Base-by-base conservation (phyloP, 2,329 filamentous ascomycete species). In the Aaosphaeria arxii region DNA sequence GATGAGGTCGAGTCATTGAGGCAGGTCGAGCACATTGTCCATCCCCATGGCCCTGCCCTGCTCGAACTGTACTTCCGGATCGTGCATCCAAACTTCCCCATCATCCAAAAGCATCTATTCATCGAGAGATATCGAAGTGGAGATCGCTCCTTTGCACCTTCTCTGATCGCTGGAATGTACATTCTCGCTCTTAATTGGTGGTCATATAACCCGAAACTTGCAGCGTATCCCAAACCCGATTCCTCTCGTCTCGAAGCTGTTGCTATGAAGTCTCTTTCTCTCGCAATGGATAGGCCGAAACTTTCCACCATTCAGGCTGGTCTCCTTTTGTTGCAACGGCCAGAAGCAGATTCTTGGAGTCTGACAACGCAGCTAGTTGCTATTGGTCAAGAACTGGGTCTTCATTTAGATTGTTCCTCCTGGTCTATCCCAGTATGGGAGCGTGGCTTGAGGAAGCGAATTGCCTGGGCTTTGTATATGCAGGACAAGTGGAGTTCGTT, bases 391-490 rank as follows among this genome's bases (percentile, higher is more conserved):
- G 90, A 96, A 68, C 79, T 96, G 3, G 91, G 91, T 42, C 75
- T 96, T 36, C 91, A 96, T 67, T 83, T 95, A 38, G 90, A 96
- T 70, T 95, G 90, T 72, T 83, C 86, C 5, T 77, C 78, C 45
- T 96, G 91, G 91, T 89, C 89, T 52, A 92, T 96, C 46, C 89
- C 91, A 30, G 79, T 80, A 0, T 96, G 91, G 90, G 91, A 96
- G 69, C 87, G 88, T 58, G 88, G 89, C 0, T 70, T 96, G 49
- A 81, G 91, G 51, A 94, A 92, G 67, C 83, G 91, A 43, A 80
- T 96, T 39, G 90, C 89, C 1, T 96, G 91, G 91, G 91, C 89
- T 2, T 71, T 95, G 44, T 95, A 94, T 67, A 92, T 95, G 86
- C 90, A 96, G 71, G 91, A 96, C 71, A 95, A 89, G 69, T 95